Evolutionary conservation across 352 stramenopile species (phyloP), one percentile per base, ranked within the genome.

Genomic region (Globisporangium paroecandrum): DNA sequence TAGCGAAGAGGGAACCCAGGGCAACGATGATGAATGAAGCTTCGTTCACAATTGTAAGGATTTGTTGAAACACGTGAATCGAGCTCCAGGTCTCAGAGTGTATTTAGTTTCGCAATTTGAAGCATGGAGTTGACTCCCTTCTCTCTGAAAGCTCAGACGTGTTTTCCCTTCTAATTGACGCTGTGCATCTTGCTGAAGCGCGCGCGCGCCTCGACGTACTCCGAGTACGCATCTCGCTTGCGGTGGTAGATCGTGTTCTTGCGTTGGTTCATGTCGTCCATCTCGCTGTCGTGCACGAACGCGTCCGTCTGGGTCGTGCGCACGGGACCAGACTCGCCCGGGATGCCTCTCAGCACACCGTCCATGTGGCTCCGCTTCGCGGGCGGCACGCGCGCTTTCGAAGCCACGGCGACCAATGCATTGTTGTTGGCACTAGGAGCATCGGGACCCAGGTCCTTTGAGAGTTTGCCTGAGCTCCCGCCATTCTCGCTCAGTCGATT

Each of bases 101-200:
- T 49, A 49, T 10, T 49, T 49, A 9, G 20, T 22, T 49, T 49
- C 8, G 15, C 15, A 49, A 49, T 7, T 49, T n/a, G 41, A 49
- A 49, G 15, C 41, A 22, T 9, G 41, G 15, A 49, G 15, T 49
- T 6, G 41, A 20, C 41, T 43, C 41, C 15, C 41, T 2, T 49
- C 15, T n/a, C 13, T 49, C 36, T 15, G 36, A 9, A 49, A 49
- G 41, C 41, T n/a, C 41, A 38, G 32, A 38, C 10, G 25, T n/a
- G 15, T 56, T 12, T 54, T 25, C 7, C 24, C 22, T 22, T 15
- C 68, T 77, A 95, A 24, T 82, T 94, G 22, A 95, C 88, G 60
- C 86, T 94, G 72, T 95, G 88, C 86, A 95, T 94, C 71, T 95
- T 95, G 69, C 86, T 94, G 75, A 95, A 95, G 20, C 88, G 83